A percentile compares a stretch with the other conserved stretches of the same genome.
Conservation (phyloP, 805 yeast species). For the Pichia paraexigua region DNA sequence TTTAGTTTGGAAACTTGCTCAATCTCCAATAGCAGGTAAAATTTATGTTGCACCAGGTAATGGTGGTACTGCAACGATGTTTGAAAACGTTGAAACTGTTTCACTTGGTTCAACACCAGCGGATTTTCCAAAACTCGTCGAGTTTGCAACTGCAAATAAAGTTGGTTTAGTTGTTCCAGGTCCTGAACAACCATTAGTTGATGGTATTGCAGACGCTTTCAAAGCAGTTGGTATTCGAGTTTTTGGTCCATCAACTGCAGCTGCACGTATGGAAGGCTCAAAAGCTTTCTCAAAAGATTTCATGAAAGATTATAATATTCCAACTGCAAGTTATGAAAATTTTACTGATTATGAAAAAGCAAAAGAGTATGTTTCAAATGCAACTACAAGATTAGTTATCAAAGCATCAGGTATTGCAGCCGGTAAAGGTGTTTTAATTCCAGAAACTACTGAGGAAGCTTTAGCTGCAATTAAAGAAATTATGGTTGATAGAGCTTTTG, state of each 20-base stretch:
- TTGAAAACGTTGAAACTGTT: constrained; percentile 56
- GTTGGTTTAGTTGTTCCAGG: constrained; percentile 86
- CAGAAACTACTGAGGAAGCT: constrained; percentile 79
- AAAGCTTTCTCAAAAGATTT: constrained; percentile 90
- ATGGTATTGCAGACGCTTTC: constrained; percentile 74
- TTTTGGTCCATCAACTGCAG: constrained; percentile 89
- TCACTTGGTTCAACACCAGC: constrained; percentile 54
- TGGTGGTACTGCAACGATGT: constrained; percentile 70
- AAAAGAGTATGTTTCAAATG: constrained; percentile 52
- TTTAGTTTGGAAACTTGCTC: constrained; percentile 80
- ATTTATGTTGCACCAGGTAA: constrained; percentile 96
- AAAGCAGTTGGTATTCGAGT: constrained; percentile 84
- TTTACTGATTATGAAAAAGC: constrained; percentile 76
- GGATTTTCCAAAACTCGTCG: constrained; percentile 63
- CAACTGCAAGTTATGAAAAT: constrained; percentile 86
- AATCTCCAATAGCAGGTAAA: constrained; percentile 61
- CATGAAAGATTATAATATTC: constrained; percentile 86
- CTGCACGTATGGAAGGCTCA: constrained; percentile 95
- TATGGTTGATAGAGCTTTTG: constrained; percentile 86
- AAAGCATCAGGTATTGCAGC: constrained; percentile 98
- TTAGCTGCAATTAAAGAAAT: constrained; percentile 72
- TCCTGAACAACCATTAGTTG: constrained; percentile 98
- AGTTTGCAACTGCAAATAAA: constrained; percentile 62
- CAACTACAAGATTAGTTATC: constrained; percentile 74
- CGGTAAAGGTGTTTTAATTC: constrained; percentile 96